Evolutionary conservation across 352 stramenopile genomes (phyloP).

Genomic region (Phytophthora fragariae): DNA sequence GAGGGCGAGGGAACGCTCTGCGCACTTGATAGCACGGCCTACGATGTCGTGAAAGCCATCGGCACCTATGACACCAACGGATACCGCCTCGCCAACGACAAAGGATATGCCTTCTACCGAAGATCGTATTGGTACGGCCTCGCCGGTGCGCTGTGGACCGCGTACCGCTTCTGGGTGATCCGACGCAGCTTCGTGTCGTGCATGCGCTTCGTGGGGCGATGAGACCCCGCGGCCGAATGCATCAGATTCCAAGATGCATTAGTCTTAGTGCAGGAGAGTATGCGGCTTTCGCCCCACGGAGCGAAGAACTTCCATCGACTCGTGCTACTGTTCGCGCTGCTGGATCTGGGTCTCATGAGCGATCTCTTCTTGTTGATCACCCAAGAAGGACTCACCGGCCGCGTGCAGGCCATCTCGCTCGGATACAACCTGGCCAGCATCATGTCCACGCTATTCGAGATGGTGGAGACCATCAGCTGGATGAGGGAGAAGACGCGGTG

Average conservation of each 20-base stretch:
- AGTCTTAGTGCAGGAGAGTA: slow-evolving; percentile 15
- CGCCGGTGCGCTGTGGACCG: slow-evolving; percentile 1
- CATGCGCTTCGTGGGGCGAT: slow-evolving; percentile 1
- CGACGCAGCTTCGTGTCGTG: slow-evolving; percentile 11
- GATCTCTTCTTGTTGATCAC: slow-evolving; percentile 32
- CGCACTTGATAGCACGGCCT: slow-evolving; percentile 6
- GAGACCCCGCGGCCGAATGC: neutral
- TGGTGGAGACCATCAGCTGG: slow-evolving; percentile 18
- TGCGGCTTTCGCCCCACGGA: slow-evolving; percentile 10
- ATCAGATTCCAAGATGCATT: slow-evolving; percentile 7
- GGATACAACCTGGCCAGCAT: slow-evolving; percentile 30
- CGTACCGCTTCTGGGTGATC: slow-evolving; percentile 14
- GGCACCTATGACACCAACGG: slow-evolving; percentile 15
- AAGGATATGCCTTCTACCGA: neutral
- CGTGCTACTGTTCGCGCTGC: slow-evolving; percentile 11
- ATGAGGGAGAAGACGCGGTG: slow-evolving; percentile 13
- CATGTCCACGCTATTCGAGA: slow-evolving; percentile 32
- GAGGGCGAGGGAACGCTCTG: slow-evolving; percentile 14
- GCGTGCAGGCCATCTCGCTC: slow-evolving; percentile 28
- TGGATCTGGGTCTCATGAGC: slow-evolving; percentile 31
- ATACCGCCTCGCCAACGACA: neutral
- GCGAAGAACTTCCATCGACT: slow-evolving; percentile 23
- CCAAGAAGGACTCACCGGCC: slow-evolving; percentile 16
- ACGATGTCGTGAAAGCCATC: slow-evolving; percentile 13
- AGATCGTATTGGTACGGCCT: slow-evolving; percentile 17